phyloP scores from a whole-genome alignment of 2,329 filamentous ascomycete genomes.

The Phialophora expanda region DNA sequence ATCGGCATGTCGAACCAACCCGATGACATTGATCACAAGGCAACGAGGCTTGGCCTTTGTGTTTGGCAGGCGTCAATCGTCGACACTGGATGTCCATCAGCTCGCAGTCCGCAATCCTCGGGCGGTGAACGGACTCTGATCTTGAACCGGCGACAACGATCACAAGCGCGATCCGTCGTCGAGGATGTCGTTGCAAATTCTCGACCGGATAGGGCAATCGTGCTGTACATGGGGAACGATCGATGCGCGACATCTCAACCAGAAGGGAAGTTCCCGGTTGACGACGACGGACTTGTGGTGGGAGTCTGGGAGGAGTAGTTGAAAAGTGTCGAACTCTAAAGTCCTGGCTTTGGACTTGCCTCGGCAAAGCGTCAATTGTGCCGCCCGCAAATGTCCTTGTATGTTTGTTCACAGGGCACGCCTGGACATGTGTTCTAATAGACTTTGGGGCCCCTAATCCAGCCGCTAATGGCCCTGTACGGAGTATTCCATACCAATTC shows the following conservation, averaged over 20 bases:
- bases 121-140: slow-evolving; percentile 11
- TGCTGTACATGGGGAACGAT: slow-evolving; percentile 1
- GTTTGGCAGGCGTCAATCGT: slow-evolving; percentile 2
- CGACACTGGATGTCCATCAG: slow-evolving; percentile 2
- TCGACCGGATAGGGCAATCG: neutral
- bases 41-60: neutral
- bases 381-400: too few species aligned
- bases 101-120: neutral
- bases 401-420: too few species aligned
- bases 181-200: neutral
- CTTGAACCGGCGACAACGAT: slow-evolving; percentile 21
- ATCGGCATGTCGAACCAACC: slow-evolving; percentile 15
- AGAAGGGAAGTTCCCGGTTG: neutral
- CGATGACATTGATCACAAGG: slow-evolving; percentile 13
- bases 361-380: neutral
- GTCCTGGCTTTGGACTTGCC: neutral
- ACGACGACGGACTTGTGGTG: neutral
- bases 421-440: too few species aligned
- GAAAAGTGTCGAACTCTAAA: too few species aligned
- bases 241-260: neutral
- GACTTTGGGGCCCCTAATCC: too few species aligned
- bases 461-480: too few species aligned
- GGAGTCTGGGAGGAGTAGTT: neutral
- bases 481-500: too few species aligned
- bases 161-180: slow-evolving; percentile 15